Evolutionary conservation across 2,329 filamentous ascomycete species (phyloP).

Genomic region (Colletotrichum viniferum): DNA sequence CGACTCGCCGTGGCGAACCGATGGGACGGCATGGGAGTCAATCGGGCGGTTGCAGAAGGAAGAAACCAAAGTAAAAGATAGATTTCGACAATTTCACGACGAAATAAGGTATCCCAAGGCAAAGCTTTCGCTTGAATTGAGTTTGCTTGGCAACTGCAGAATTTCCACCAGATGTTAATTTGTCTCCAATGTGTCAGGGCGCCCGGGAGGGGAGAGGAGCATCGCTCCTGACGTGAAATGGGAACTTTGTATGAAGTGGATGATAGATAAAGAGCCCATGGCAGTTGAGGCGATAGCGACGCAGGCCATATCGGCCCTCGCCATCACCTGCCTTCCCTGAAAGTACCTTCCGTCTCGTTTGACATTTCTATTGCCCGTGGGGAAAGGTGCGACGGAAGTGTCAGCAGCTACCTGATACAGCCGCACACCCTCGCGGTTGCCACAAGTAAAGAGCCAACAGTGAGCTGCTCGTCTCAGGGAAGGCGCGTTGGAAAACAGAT

Average conservation of each 20-base stretch:
- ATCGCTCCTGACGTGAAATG: not conserved
- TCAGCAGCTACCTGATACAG: not conserved
- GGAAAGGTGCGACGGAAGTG: not conserved
- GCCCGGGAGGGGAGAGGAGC: not conserved
- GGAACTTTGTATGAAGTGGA: not conserved
- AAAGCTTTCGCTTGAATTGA: not conserved
- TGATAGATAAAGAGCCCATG: not conserved
- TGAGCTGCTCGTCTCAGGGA: not conserved
- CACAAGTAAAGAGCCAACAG: not conserved
- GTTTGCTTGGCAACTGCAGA: not conserved
- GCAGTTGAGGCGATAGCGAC: not conserved
- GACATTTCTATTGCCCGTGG: not conserved
- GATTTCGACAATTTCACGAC: not conserved
- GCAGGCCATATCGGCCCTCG: not conserved
- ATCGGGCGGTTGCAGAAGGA: not conserved
- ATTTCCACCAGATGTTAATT: not conserved
- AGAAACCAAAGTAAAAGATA: not conserved
- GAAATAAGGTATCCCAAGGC: not conserved
- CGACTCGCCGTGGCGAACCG: not conserved
- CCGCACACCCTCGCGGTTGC: not conserved
- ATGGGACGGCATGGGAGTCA: not conserved
- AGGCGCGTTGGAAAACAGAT: not conserved
- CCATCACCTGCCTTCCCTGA: not conserved
- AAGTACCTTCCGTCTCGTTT: not conserved
- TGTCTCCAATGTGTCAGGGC: not conserved